Percentiles rank a stretch among this genome's conserved stretches.
Conservation (phyloP, 257 asterid species). For the Gynochthodes officinalis region DNA sequence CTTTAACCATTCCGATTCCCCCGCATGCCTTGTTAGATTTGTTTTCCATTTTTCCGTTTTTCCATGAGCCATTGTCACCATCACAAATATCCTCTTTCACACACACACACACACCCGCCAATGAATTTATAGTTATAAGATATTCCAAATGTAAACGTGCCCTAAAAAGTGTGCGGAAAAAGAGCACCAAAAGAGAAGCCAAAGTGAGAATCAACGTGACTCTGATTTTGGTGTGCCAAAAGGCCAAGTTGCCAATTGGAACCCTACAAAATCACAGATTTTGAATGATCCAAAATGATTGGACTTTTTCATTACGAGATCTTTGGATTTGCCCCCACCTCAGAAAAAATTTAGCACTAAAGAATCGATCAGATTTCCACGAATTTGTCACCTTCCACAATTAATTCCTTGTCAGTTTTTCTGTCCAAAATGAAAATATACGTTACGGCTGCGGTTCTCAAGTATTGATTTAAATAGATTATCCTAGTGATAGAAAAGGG, state of each 20-base stretch:
- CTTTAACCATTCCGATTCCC: not conserved
- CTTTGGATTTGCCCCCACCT: not conserved
- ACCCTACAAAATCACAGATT: not conserved
- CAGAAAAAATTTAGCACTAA: not conserved
- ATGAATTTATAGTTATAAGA: no score
- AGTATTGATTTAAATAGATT: not conserved
- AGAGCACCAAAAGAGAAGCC: not conserved
- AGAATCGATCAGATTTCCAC: not conserved
- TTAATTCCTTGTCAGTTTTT: not conserved
- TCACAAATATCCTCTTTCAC: not conserved
- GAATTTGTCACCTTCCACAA: not conserved
- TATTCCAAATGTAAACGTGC: not conserved
- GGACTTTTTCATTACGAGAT: slow-evolving; percentile 1
- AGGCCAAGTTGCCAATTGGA: slow-evolving; percentile 5
- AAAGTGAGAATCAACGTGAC: not conserved
- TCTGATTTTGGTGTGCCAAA: slow-evolving; percentile 7
- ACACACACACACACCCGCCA: not conserved
- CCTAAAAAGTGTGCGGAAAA: not conserved
- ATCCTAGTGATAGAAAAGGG: not conserved
- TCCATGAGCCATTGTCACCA: not conserved
- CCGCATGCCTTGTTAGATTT: slow-evolving; percentile 7
- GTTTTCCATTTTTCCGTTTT: not conserved
- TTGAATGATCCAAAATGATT: slow-evolving; percentile 4
- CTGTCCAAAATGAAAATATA: not conserved
- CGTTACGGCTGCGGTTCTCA: not conserved